Evolutionary conservation across 768 basidiomycete genomes (phyloP).

Genomic region (Piloderma croceum): DNA sequence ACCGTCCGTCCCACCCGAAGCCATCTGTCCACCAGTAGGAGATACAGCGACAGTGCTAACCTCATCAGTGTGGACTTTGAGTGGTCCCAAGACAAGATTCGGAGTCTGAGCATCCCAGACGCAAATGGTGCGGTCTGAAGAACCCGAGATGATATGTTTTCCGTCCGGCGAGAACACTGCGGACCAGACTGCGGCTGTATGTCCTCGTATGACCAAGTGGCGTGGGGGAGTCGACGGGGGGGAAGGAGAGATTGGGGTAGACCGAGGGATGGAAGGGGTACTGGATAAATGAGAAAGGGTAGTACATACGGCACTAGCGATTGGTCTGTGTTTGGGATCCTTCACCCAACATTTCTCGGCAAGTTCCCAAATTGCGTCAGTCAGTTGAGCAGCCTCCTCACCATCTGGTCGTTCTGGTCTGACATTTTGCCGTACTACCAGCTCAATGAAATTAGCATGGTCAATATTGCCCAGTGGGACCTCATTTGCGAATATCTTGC

Average conservation of each 20-base stretch:
- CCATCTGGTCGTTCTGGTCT: constrained; percentile 10
- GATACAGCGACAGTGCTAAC: too few species aligned
- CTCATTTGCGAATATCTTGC: constrained; percentile 8
- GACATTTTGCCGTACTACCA: constrained; percentile 9
- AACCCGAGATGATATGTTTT: background rate
- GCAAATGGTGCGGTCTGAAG: background rate
- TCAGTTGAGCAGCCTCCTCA: constrained; percentile 3
- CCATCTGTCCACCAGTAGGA: too few species aligned
- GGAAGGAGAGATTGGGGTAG: too few species aligned
- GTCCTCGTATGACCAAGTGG: too few species aligned
- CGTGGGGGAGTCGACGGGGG: too few species aligned
- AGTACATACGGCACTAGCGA: constrained; percentile 12
- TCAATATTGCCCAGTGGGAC: constrained; percentile 6
- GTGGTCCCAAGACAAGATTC: too few species aligned
- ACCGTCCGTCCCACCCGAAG: too few species aligned
- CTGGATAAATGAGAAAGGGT: too few species aligned
- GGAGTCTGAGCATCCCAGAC: too few species aligned
- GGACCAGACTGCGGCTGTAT: constrained; percentile 4
- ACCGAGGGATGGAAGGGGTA: too few species aligned
- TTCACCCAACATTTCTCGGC: constrained; percentile 7
- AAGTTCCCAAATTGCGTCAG: constrained; percentile 12
- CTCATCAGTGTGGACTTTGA: too few species aligned
- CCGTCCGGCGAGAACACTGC: background rate
- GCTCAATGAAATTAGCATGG: constrained; percentile 7
- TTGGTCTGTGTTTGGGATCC: constrained; percentile 10